Conservation (phyloP, 1,139 yeast genomes). For the Pneumocystis carinii region DNA sequence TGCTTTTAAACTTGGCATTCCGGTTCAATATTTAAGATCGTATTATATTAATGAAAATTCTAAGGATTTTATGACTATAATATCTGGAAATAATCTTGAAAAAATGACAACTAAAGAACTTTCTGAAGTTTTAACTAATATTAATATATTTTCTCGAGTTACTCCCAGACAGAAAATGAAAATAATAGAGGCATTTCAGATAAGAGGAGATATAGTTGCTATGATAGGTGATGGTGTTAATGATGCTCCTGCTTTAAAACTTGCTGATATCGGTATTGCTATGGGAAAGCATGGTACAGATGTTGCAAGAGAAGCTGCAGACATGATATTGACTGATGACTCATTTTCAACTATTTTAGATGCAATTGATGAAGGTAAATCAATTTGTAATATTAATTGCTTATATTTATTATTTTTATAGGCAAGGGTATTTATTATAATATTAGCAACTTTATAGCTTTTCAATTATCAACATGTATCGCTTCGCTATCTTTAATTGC, state of each 20-base stretch:
- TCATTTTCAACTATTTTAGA: slow-evolving; percentile 82
- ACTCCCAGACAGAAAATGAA: slow-evolving; percentile 91
- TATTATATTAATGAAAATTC: background rate
- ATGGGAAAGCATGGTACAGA: slow-evolving; percentile 97
- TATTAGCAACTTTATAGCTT: slow-evolving; percentile 83
- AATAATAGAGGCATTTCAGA: slow-evolving; percentile 80
- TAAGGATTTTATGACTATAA: slow-evolving; percentile 41
- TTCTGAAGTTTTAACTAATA: slow-evolving; percentile 59
- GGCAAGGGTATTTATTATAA: slow-evolving; percentile 87
- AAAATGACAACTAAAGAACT: slow-evolving; percentile 52
- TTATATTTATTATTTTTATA: background rate
- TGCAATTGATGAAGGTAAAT: slow-evolving; percentile 68
- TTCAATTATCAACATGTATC: slow-evolving; percentile 87
- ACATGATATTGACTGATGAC: slow-evolving; percentile 92
- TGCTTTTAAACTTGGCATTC: slow-evolving; percentile 87
- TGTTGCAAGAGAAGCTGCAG: slow-evolving; percentile 97
- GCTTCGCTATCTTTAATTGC: slow-evolving; percentile 89
- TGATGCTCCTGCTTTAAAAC: slow-evolving; percentile 95
- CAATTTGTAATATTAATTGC: background rate
- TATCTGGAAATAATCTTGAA: slow-evolving; percentile 75
- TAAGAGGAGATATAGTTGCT: slow-evolving; percentile 89
- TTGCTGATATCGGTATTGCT: slow-evolving; percentile 93
- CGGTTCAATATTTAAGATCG: slow-evolving; percentile 36
- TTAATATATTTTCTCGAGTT: slow-evolving; percentile 87
- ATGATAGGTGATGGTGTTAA: slow-evolving; percentile 99